Conservation (phyloP, 2,329 filamentous ascomycete species). For the Fusarium goolgardi region DNA sequence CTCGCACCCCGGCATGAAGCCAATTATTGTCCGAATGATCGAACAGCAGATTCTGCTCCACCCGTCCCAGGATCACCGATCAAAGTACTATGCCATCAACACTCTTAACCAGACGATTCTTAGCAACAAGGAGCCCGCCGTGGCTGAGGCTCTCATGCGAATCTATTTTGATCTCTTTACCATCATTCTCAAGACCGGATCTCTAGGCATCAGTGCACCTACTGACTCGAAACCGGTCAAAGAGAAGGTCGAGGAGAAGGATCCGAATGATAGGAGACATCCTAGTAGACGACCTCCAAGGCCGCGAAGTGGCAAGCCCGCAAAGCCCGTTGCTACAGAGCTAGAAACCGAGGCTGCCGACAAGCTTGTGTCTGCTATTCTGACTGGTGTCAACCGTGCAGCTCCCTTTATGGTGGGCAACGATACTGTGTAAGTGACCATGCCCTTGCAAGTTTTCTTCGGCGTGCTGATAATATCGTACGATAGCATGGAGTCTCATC, state of each 20-base stretch:
- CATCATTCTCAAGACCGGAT: constrained; percentile 75
- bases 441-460: not conserved
- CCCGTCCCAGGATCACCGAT: constrained; percentile 85
- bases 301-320: constrained; percentile 39
- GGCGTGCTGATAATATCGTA: constrained; percentile 25
- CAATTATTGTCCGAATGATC: constrained; percentile 83
- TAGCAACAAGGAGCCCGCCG: constrained; percentile 81
- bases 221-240: constrained; percentile 58
- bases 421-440: constrained; percentile 68
- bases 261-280: constrained; percentile 8
- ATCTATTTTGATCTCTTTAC: constrained; percentile 96
- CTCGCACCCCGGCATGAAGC: constrained; percentile 93
- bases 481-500: constrained; percentile 80
- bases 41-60: constrained; percentile 90
- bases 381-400: constrained; percentile 95
- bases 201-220: constrained; percentile 54
- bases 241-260: constrained; percentile 46
- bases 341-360: constrained; percentile 78
- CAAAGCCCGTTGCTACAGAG: constrained; percentile 53
- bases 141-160: constrained; percentile 83
- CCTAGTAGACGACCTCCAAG: constrained; percentile 44
- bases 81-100: constrained; percentile 96
- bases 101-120: constrained; percentile 97
- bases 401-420: constrained; percentile 91
- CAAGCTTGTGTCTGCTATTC: constrained; percentile 89